Evolutionary conservation across 164 flowering plant species (phyloP), one percentile per base, ranked within the genome.

Genomic region (Akebia trifoliata): DNA sequence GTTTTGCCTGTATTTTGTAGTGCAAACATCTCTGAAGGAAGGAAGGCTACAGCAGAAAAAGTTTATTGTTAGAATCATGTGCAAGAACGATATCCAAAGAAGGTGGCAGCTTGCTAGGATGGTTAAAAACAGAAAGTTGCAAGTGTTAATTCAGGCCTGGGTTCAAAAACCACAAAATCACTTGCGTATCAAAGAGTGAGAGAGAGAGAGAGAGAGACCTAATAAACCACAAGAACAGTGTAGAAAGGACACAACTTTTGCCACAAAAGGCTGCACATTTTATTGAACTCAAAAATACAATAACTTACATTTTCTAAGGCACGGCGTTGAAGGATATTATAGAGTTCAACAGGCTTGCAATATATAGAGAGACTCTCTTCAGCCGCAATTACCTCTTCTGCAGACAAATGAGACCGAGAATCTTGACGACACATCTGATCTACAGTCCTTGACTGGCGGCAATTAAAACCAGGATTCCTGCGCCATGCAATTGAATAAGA

Each of bases 331-430:
- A 93, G 83, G 72, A 90, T 93, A 78, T 93, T 93, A 73, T 90
- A 93, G 26, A 93, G 76, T 67, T 93, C 99, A 25, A 93, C 96
- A 61, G 99, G 97, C 72, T 85, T 90, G 85, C 99, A 93, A 62
- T 93, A 93, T 20, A 76, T 57, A 22, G 96, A 78, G 20, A 93
- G 80, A 65, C 92, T 79, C 74, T 87, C 95, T 65, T 93, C 96
- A 15, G 99, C 92, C 17, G 85, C 96, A 66, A 73, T 58, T 64
- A 78, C 83, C 70, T 90, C 92, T 57, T 84, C 97, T 2, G 73
- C 72, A 56, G 97, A 80, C 59, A 84, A 67, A 67, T 71, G 86
- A 35, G 68, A 73, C 18, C 78, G 76, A 36, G 85, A 72, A 66
- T 87, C 96, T 71, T 84, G 86, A 18, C 84, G 90, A 75, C 90